Evolutionary conservation across 139 green algal genomes (phyloP), one percentile per base, ranked within the genome.

Genomic region (Coelastrella sp.): DNA sequence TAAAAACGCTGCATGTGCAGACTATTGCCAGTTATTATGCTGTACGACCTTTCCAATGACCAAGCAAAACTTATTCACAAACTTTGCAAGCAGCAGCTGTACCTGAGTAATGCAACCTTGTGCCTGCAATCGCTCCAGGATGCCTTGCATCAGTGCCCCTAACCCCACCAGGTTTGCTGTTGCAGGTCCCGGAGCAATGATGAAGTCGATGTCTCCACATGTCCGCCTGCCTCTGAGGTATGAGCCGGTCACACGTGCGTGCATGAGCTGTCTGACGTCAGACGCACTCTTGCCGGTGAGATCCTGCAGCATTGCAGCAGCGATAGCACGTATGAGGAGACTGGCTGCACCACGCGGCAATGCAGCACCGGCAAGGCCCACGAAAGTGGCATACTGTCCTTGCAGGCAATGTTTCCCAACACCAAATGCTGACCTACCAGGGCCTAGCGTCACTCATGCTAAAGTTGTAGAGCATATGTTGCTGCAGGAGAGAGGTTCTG

Each of bases 171-270:
- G n/a, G 20, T 23, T 7, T 19, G 65, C 59, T 20, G 19, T 84
- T 16, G 22, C 80, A 57, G 54, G 83, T 54, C 78, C 87, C 32
- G 91, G 86, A 13, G 80, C 47, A 13, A 93, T 92, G 86, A 93
- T 90, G 19, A 92, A 76, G 66, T 96, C 95, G 17, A 96, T 92
- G 59, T 97, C 95, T 14, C 90, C 81, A 68, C 77, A 93, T n/a
- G 83, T 73, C 0, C 86, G 75, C 81, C 92, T 92, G 81, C 95
- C 95, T 2, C 95, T 85, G 4, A 78, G 23, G 90, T 95, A 97
- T 85, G 91, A 95, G 65, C 95, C 95, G 54, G 93, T 92, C 17
- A 85, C 90, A 0, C 81, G 86, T 85, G 80, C 92, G 85, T 95
- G 93, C n/a, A 93, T 86, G 54, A 64, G 83, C 17, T 95, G 89